Conservation (phyloP, 73 alveolate genomes). For the Paramecium primaurelia region DNA sequence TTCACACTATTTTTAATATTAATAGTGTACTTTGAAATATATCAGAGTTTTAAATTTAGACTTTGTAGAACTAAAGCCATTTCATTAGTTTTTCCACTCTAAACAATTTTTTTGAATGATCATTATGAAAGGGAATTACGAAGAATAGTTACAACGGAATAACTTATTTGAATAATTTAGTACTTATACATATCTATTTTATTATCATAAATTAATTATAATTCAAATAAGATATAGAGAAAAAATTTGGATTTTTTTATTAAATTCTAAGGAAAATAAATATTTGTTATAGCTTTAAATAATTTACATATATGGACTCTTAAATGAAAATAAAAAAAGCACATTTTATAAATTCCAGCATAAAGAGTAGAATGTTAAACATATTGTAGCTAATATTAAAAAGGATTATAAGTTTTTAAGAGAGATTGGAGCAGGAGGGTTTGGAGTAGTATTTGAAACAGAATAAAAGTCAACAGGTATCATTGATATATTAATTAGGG, state of each 20-base stretch:
- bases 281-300: neutral
- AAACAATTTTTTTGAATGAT: neutral
- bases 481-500: neutral
- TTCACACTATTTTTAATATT: neutral
- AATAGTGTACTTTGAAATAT: neutral
- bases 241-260: neutral
- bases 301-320: neutral
- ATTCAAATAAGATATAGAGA: neutral
- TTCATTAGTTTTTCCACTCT: neutral
- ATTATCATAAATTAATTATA: neutral
- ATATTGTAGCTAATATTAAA: constrained; percentile 58
- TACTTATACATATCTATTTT: neutral
- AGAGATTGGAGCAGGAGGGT: constrained; percentile 80
- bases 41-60: neutral
- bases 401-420: constrained; percentile 65
- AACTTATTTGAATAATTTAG: neutral
- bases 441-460: constrained; percentile 69
- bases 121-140: neutral
- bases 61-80: neutral
- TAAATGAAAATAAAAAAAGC: neutral
- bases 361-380: neutral
- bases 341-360: constrained; percentile 26
- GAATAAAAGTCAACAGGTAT: neutral
- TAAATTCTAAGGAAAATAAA: neutral
- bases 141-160: neutral